A percentile compares a stretch with the other conserved stretches of the same genome.
Conservation (phyloP, 2,329 filamentous ascomycete genomes). For the Dendrostoma leiphaemia region DNA sequence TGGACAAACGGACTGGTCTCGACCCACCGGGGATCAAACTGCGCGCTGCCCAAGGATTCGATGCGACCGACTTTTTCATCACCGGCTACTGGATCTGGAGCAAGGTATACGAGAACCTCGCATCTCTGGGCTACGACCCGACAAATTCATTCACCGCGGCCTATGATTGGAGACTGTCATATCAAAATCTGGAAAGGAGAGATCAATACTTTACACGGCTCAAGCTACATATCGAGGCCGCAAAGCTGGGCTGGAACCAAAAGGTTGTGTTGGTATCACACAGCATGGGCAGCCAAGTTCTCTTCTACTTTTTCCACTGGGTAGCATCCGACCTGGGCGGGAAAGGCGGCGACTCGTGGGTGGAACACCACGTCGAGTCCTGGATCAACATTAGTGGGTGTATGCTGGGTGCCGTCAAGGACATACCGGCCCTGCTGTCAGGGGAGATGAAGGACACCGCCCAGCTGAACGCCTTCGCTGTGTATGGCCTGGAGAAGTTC, state of each 20-base stretch:
- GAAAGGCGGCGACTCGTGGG: conserved; percentile 81
- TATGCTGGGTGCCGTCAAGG: conserved; percentile 94
- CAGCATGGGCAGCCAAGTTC: conserved; percentile 95
- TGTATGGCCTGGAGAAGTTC: conserved; percentile 96
- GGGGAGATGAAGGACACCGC: conserved; percentile 99
- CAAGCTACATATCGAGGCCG: conserved; percentile 87
- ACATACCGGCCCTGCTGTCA: conserved; percentile 82
- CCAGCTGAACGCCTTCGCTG: conserved; percentile 92
- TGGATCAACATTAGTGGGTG: conserved; percentile 99
- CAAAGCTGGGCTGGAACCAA: conserved; percentile 66
- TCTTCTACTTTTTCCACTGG: conserved; percentile 77
- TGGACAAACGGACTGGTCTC: conserved; percentile 86
- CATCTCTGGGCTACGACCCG: conserved; percentile 93
- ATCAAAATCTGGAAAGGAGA: conserved; percentile 81
- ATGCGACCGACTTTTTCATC: conserved; percentile 94
- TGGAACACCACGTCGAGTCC: conserved; percentile 82
- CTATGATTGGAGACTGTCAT: conserved; percentile 92
- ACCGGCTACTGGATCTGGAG: conserved; percentile 98
- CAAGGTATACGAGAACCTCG: conserved; percentile 96
- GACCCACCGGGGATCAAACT: conserved; percentile 90
- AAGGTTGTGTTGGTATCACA: conserved; percentile 89
- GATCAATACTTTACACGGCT: conserved; percentile 93
- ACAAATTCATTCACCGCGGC: conserved; percentile 68
- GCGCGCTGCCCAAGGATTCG: conserved; percentile 91
- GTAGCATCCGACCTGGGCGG: conserved; percentile 79